Percentiles rank a stretch among this genome's conserved stretches.
These are phyloP conservation scores for Psophocarpus tetragonolobus DNA, from an alignment of 306 rosid species.

Conservation along the genomic window DNA sequence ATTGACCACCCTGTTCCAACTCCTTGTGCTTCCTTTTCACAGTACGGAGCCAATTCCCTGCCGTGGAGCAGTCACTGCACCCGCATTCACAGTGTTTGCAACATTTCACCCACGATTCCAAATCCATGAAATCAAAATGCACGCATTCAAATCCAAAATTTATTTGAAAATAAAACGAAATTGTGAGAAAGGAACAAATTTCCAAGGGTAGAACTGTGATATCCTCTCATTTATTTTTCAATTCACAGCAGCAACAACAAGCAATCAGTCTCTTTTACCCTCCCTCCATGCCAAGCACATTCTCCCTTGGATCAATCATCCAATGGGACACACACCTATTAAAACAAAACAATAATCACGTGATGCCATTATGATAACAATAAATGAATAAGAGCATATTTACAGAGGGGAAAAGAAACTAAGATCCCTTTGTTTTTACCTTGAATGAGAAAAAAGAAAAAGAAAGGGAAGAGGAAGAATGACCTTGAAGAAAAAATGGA, in stretches of 20 bases:
- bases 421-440: background rate
- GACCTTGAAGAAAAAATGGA: slow-evolving; percentile 48
- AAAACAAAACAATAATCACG: background rate
- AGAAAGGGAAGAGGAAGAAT: background rate
- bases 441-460: background rate
- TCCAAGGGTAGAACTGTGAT: slow-evolving; percentile 6
- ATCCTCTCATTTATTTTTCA: background rate
- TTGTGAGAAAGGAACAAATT: background rate
- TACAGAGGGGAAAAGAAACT: background rate
- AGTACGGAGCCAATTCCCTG: slow-evolving; percentile 55
- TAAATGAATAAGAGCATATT: background rate
- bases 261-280: slow-evolving; percentile 34
- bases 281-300: slow-evolving; percentile 36
- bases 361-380: background rate
- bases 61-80: slow-evolving; percentile 54
- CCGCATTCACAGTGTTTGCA: slow-evolving; percentile 56
- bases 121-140: slow-evolving; percentile 61
- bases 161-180: no score
- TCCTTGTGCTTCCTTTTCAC: slow-evolving; percentile 65
- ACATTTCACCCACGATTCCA: slow-evolving; percentile 52
- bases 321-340: slow-evolving; percentile 41
- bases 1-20: slow-evolving; percentile 41
- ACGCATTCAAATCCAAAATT: slow-evolving; percentile 17
- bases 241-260: background rate
- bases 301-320: slow-evolving; percentile 27